Base-by-base conservation (phyloP, 139 green algal species). In the Micractinium sp. region DNA sequence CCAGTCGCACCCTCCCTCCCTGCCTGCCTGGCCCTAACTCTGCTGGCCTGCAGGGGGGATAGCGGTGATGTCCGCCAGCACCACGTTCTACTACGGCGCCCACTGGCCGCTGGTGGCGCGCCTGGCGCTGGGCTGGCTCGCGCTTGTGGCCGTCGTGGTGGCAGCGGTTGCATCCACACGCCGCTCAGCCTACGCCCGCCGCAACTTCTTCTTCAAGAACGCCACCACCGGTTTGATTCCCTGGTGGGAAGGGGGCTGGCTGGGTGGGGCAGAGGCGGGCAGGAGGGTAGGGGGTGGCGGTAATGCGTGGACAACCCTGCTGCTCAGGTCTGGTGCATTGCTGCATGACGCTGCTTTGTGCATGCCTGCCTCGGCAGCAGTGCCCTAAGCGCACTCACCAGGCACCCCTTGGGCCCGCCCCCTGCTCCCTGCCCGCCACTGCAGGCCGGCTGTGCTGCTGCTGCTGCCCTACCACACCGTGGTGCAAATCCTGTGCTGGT, bases 401-500 rank as follows among this genome's bases (percentile, higher is more conserved):
- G 13, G 29, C 13, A 3, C 25, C 69, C 27, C 69, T 16, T 19
- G 15, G 29, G n/a, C 73, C 73, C n/a, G 15, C 35, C 35, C 35
- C 35, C 18, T 31, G 18, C 75, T 14, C 27, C 22, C 79, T 16
- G 25, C 14, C 41, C 23, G 25, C 31, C 2, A 27, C 16, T 14
- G 13, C 81, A 85, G 81, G 81, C 60, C n/a, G 2, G 73, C 7
- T 14, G 61, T 85, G 31, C 19, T 74, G 56, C 56, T 85, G 81
- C 53, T 85, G n/a, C 38, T n/a, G 81, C 81, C 81, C 53, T 85
- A 85, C 56, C 81, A 85, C 81, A 16, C 47, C 1, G 73, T 56
- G 53, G 60, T 71, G n/a, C 53, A 71, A 7, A 29, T 85, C 15
- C 53, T 85, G 23, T 85, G 81, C 81, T 56, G n/a, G 81, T 41